These are phyloP conservation scores for Phytophthora quininea DNA, from an alignment of 352 stramenopile genomes.

Conservation along the genomic window DNA sequence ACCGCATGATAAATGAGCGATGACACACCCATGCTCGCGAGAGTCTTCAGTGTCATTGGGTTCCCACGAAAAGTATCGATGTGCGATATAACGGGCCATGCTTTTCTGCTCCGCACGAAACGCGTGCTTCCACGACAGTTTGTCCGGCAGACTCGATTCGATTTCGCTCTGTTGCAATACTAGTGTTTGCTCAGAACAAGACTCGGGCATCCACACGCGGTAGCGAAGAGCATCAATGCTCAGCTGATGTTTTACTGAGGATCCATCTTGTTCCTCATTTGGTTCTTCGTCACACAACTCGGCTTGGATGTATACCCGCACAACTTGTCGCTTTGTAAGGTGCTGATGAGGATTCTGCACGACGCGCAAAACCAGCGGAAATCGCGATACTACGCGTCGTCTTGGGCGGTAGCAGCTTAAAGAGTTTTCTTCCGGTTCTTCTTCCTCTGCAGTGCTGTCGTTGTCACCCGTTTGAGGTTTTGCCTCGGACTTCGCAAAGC, in stretches of 20 bases:
- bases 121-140: constrained; percentile 45
- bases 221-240: constrained; percentile 30
- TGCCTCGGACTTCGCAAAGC: not conserved
- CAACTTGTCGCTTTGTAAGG: constrained; percentile 41
- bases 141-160: constrained; percentile 48
- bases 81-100: constrained; percentile 36
- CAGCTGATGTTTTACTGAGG: not conserved
- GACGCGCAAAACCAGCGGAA: constrained; percentile 53
- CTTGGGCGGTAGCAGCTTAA: constrained; percentile 19
- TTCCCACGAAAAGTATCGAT: constrained; percentile 47
- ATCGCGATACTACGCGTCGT: constrained; percentile 42
- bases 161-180: constrained; percentile 54
- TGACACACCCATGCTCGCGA: constrained; percentile 25
- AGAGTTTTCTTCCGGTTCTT: not conserved
- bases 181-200: constrained; percentile 58
- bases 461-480: constrained; percentile 1
- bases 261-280: not conserved
- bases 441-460: constrained; percentile 2
- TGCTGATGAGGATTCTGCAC: constrained; percentile 41
- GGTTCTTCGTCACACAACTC: constrained; percentile 38
- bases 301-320: constrained; percentile 63
- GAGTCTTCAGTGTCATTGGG: constrained; percentile 3
- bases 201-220: constrained; percentile 55
- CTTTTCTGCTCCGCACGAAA: constrained; percentile 10
- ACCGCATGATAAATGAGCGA: constrained; percentile 38